Evolutionary conservation across 257 asterid genomes (phyloP), one percentile per base, ranked within the genome.

Genomic region (Oldenlandia corymbosa): DNA sequence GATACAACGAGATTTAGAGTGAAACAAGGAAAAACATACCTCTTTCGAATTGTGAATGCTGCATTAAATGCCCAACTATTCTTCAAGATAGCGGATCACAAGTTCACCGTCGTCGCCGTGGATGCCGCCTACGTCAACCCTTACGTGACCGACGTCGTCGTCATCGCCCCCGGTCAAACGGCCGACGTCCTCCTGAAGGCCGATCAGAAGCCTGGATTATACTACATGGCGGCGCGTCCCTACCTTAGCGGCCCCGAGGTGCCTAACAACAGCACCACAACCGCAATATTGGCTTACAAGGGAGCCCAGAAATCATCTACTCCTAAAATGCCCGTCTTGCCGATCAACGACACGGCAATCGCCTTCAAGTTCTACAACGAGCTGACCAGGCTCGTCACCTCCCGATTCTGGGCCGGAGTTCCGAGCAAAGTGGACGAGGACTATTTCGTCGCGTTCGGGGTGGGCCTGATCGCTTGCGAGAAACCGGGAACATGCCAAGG

Each of bases 101-200:
- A 79, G 8, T 30, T 88, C 62, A 84, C 75, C 0, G 89, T 88
- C 0, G 96, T 88, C 0, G 81, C 81, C 1, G 75, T 79, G 0
- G 96, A 88, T n/a, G 96, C 96, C 3, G 5, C 86, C 20, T 88
- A 88, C 80, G 80, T 87, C 0, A 74, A 76, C 41, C 95, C 90
- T 11, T 88, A 82, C 67, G 65, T 46, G 36, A 86, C 96, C 1
- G 95, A 86, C 31, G 96, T 88, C 0, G 83, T 88, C 1, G 80
- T 81, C 6, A 43, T 75, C 10, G 84, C 82, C 4, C 95, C 95
- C 13, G 95, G 95, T 0, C 96, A 88, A 37, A 88, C 95, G 26
- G 68, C 80, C 54, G 95, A 86, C 28, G 90, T 84, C 23, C 82
- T 88, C 61, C 26, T 88, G 28, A 70, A 71, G 12, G 83, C 95